These are phyloP conservation scores for Termitomyces titanicus DNA, from an alignment of 768 basidiomycete species.

Conservation along the genomic window DNA sequence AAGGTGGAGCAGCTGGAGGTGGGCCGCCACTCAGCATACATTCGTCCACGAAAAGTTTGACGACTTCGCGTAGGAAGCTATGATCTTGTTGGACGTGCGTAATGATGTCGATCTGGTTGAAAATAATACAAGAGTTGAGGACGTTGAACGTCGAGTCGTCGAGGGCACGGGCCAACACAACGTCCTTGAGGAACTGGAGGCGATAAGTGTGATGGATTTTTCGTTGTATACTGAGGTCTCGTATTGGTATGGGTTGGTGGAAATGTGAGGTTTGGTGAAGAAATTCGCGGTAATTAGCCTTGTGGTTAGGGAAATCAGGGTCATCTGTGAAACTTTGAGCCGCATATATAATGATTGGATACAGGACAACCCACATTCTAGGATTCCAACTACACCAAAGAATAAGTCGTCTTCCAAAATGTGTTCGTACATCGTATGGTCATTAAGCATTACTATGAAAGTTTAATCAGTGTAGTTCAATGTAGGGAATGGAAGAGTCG, in stretches of 20 bases:
- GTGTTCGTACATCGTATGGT: slow-evolving; percentile 92
- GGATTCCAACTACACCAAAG: slow-evolving; percentile 90
- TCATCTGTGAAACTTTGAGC: slow-evolving; percentile 58
- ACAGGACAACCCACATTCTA: slow-evolving; percentile 76
- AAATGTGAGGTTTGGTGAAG: slow-evolving; percentile 79
- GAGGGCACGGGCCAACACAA: slow-evolving; percentile 89
- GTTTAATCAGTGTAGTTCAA: slow-evolving; percentile 4
- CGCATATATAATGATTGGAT: slow-evolving; percentile 7
- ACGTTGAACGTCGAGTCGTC: slow-evolving; percentile 98
- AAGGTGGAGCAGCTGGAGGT: slow-evolving; percentile 18
- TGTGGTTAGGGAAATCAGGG: slow-evolving; percentile 94
- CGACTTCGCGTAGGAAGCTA: slow-evolving; percentile 72
- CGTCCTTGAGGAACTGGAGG: slow-evolving; percentile 96
- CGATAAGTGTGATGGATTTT: slow-evolving; percentile 98
- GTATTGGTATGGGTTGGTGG: slow-evolving; percentile 85
- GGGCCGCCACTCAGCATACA: slow-evolving; percentile 49
- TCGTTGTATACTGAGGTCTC: slow-evolving; percentile 66
- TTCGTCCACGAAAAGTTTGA: slow-evolving; percentile 71
- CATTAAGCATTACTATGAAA: slow-evolving; percentile 83
- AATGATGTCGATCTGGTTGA: slow-evolving; percentile 99
- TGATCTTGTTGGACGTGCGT: slow-evolving; percentile 79
- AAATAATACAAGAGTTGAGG: slow-evolving; percentile 95
- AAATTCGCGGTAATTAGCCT: slow-evolving; percentile 96
- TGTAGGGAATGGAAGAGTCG: slow-evolving; percentile 4
- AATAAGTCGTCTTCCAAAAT: slow-evolving; percentile 92